These are phyloP conservation scores for Gaultheria prostrata DNA, from an alignment of 148 eudicot species.

Conservation along the genomic window DNA sequence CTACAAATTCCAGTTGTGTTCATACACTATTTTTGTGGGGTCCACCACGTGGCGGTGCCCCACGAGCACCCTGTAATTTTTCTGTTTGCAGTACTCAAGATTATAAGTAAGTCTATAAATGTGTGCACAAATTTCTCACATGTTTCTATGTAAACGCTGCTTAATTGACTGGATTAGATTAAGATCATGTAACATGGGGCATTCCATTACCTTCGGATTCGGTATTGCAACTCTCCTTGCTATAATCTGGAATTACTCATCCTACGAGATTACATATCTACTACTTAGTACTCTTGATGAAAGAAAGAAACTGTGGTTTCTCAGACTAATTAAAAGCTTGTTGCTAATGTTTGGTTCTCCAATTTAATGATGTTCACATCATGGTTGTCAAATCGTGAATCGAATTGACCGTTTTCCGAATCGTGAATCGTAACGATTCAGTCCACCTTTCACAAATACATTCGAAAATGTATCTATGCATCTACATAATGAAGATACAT, in stretches of 20 bases:
- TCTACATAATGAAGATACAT: no score
- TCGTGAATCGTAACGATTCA: no score
- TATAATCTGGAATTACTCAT: background rate
- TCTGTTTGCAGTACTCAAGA: background rate
- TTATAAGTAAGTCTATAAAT: background rate
- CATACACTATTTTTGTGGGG: background rate
- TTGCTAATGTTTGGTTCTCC: background rate
- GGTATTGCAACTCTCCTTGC: no score
- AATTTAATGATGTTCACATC: no score
- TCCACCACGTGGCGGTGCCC: background rate
- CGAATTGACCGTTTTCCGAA: no score
- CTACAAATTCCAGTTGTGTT: background rate
- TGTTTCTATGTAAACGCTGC: background rate
- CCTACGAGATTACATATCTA: background rate
- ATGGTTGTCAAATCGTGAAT: background rate
- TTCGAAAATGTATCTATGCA: no score
- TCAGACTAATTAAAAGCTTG: background rate
- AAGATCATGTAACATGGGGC: background rate
- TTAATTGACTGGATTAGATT: background rate
- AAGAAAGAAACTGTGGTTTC: background rate
- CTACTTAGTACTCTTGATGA: background rate
- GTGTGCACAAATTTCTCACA: background rate
- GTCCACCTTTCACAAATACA: no score
- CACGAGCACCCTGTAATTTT: background rate
- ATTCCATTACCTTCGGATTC: no score